Percentiles rank a stretch among this genome's conserved stretches.
phyloP scores from a whole-genome alignment of 1,139 yeast genomes.

The Hyphopichia fennica region DNA sequence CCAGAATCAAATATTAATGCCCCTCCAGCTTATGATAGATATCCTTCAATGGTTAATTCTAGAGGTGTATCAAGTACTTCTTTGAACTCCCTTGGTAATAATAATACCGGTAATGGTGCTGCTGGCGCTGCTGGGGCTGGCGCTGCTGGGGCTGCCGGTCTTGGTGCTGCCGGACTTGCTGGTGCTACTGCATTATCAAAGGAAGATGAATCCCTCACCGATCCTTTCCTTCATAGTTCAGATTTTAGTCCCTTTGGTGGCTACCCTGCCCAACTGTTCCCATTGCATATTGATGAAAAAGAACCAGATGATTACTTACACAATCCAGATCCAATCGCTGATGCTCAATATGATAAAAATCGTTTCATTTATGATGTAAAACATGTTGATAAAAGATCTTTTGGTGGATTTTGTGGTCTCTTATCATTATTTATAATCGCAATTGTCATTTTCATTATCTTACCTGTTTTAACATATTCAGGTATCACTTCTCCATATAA shows the following conservation, averaged over 20 bases:
- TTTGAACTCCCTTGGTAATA: constrained; percentile 11
- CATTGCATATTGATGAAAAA: constrained; percentile 29
- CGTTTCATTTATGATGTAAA: constrained; percentile 24
- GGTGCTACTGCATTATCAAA: constrained; percentile 12
- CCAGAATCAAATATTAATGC: constrained; percentile 9
- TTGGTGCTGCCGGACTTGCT: constrained; percentile 15
- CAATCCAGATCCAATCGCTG: constrained; percentile 32
- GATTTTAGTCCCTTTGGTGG: constrained; percentile 32
- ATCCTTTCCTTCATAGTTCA: constrained; percentile 15
- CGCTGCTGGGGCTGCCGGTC: constrained; percentile 14
- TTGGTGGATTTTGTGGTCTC: constrained; percentile 23
- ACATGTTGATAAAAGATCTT: constrained; percentile 22
- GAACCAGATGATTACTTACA: constrained; percentile 32
- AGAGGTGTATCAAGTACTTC: constrained; percentile 49
- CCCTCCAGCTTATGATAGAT: constrained; percentile 61
- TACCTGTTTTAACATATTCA: constrained; percentile 29
- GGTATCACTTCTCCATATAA: constrained; percentile 15
- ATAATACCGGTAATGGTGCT: background rate
- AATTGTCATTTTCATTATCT: constrained; percentile 21
- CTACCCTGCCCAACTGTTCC: constrained; percentile 30
- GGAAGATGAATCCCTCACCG: background rate
- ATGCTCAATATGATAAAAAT: constrained; percentile 28
- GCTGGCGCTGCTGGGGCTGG: constrained; percentile 22
- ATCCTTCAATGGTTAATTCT: constrained; percentile 50
- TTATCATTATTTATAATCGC: constrained; percentile 18